Percentiles rank a stretch among this genome's conserved stretches.
phyloP scores from a whole-genome alignment of 176 grass and related monocot species.

The Oryza nivara region DNA sequence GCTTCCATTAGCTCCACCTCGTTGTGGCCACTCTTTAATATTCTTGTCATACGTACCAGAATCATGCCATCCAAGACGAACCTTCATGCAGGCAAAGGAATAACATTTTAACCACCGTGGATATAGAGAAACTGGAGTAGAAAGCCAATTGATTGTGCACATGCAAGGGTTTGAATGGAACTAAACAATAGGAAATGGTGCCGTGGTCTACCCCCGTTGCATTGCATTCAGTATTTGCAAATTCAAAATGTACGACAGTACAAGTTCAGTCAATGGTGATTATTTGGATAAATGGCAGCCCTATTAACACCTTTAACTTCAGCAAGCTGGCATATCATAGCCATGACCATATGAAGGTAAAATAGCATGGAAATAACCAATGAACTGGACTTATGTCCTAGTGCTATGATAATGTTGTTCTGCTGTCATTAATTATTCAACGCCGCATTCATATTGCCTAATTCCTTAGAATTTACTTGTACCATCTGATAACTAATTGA shows the following conservation, averaged over 20 bases:
- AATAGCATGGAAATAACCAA: conserved; percentile 26
- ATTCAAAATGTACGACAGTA: not conserved
- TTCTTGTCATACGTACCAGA: conserved; percentile 92
- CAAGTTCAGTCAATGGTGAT: not conserved
- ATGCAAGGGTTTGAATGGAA: not conserved
- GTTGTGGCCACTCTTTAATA: conserved; percentile 85
- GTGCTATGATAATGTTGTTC: not conserved
- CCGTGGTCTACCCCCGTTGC: not conserved
- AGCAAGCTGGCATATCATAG: not conserved
- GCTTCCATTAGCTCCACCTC: conserved; percentile 95
- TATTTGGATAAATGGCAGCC: not conserved
- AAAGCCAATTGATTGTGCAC: not conserved
- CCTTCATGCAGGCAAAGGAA: conserved; percentile 50
- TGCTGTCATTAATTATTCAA: not conserved
- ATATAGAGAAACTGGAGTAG: conserved; percentile 15
- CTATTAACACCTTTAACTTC: conserved; percentile 9
- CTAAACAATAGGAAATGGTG: not conserved
- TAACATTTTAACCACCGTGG: conserved; percentile 7
- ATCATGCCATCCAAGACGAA: conserved; percentile 97
- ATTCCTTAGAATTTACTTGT: not conserved
- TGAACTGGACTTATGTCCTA: not conserved
- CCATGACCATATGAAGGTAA: not conserved
- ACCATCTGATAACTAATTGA: conserved; percentile 12
- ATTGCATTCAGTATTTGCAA: conserved; percentile 33
- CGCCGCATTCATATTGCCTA: not conserved